Conservation (phyloP, 345 rosid genomes). For the Ceriops decandra region DNA sequence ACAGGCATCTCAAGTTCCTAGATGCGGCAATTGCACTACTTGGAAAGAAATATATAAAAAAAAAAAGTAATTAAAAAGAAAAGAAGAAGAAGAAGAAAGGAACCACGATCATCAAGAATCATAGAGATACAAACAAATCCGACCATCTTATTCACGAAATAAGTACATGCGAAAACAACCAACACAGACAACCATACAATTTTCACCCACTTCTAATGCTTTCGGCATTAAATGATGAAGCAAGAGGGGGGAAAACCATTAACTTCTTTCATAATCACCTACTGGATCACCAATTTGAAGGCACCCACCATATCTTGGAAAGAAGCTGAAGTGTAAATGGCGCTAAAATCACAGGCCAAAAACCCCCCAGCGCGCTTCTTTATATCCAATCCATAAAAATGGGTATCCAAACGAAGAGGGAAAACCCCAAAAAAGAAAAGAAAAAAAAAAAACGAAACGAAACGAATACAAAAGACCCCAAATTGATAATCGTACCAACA, state of each 20-base stretch:
- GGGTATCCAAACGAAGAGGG: no score
- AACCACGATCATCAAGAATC: not conserved
- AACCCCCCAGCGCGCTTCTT: not conserved
- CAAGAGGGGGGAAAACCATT: not conserved
- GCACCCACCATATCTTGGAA: not conserved
- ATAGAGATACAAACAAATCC: not conserved
- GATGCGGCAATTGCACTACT: constrained; percentile 38
- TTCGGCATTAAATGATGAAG: not conserved
- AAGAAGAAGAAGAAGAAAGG: not conserved
- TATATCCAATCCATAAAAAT: not conserved
- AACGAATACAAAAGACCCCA: no score
- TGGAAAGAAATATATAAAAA: no score
- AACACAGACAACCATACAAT: not conserved
- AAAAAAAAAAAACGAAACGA: no score
- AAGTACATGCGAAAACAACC: not conserved
- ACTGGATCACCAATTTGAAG: not conserved
- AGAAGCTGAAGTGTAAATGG: not conserved
- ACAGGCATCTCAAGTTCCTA: constrained; percentile 45
- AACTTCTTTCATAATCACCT: not conserved
- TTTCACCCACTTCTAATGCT: not conserved
- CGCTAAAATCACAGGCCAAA: no score
- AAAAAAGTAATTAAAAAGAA: not conserved
- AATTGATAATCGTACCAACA: not conserved
- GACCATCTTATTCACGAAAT: not conserved
- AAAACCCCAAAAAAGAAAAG: no score